phyloP scores from a whole-genome alignment of 371 early-diverging fungal species.

The Mucor saturninus region DNA sequence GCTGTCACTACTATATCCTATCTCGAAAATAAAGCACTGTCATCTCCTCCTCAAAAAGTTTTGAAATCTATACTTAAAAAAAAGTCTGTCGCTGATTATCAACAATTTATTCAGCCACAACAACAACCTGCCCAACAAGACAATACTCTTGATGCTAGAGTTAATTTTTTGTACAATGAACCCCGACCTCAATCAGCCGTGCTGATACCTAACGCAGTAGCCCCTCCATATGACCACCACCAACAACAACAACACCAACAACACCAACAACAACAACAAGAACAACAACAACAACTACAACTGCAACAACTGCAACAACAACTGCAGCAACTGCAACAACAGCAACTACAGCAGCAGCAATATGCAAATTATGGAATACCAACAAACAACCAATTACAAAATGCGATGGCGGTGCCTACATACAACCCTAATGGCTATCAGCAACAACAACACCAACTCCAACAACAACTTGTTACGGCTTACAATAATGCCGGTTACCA shows the following conservation, averaged over 20 bases:
- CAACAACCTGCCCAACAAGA: not conserved
- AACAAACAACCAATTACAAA: too few species aligned
- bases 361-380: not conserved
- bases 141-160: not conserved
- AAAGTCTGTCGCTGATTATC: not conserved
- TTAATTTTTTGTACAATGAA: not conserved
- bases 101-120: not conserved
- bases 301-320: too few species aligned
- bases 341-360: not conserved
- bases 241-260: not conserved
- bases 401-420: too few species aligned
- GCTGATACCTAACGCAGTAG: not conserved
- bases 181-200: not conserved
- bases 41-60: conserved; percentile 2
- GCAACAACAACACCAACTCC: too few species aligned
- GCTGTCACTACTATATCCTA: not conserved
- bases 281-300: not conserved
- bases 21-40: not conserved
- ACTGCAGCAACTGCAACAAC: too few species aligned
- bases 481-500: too few species aligned
- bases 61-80: conserved; percentile 16
- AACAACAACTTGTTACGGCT: too few species aligned
- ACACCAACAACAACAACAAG: too few species aligned
- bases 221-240: not conserved
- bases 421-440: too few species aligned